phyloP scores from a whole-genome alignment of 371 early-diverging fungal species.

The Saksenaea vasiformis region DNA sequence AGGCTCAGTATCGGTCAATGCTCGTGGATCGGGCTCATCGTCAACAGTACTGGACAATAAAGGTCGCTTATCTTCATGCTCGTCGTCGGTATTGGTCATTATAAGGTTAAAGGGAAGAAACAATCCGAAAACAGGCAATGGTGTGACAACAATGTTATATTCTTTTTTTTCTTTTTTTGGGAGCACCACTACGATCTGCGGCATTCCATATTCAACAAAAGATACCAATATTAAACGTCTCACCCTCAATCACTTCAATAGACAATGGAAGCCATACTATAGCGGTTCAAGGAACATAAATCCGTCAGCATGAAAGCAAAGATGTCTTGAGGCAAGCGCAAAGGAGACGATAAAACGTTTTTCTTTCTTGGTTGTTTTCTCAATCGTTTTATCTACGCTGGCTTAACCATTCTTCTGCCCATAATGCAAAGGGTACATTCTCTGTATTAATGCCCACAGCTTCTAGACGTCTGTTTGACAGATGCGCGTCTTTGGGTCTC shows the following conservation, averaged over 20 bases:
- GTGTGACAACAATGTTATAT: background rate
- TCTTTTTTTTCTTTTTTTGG: background rate
- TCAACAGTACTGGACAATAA: background rate
- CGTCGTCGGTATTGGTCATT: background rate
- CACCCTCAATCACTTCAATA: background rate
- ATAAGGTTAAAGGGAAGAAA: background rate
- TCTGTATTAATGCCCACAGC: slow-evolving; percentile 52
- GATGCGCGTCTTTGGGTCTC: slow-evolving; percentile 67
- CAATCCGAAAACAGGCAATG: background rate
- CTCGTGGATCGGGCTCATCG: background rate
- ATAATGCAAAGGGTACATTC: slow-evolving; percentile 58
- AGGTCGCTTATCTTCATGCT: background rate
- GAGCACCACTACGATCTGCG: background rate
- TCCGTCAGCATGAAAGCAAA: too few species aligned
- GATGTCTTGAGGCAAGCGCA: background rate
- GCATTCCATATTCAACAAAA: background rate
- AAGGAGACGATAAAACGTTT: background rate
- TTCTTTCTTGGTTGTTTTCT: background rate
- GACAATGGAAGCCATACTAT: background rate
- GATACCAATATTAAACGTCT: background rate
- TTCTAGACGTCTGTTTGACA: slow-evolving; percentile 59
- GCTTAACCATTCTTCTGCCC: slow-evolving; percentile 50
- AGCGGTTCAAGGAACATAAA: too few species aligned
- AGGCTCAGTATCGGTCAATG: background rate
- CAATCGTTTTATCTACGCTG: background rate